Evolutionary conservation across 257 asterid genomes (phyloP), one percentile per base, ranked within the genome.

Genomic region (Paraleonurus japonicus): DNA sequence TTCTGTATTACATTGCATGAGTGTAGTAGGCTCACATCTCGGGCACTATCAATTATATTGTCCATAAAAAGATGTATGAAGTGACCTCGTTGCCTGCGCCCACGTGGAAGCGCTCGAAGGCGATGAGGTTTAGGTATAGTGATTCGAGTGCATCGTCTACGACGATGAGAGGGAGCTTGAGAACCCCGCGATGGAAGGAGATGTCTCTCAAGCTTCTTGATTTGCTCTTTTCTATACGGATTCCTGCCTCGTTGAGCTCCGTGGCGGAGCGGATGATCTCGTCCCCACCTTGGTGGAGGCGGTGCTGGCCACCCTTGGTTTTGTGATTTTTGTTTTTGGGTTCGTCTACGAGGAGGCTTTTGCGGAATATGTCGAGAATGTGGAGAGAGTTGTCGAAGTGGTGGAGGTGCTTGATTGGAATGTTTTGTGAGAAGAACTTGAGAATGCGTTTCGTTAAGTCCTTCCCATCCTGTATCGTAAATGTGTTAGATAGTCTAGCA

Each of bases 181-280:
- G 93, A 0, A 80, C 77, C 0, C 93, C 88, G 0, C 35, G 20
- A 0, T 24, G 66, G 74, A 85, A 87, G 0, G 85, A 53, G 68
- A 89, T 80, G 79, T 82, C 91, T n/a, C 28, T 82, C 1, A 89
- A 83, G 84, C 87, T 79, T 4, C 59, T 32, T 0, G 85, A 61
- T 16, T 9, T 30, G 78, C 86, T 85, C 30, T 54, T 63, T 30
- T 35, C 45, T 22, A 89, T 61, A 1, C 39, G 69, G n/a, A 87
- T 85, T 6, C 91, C 91, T 0, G 93, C 89, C 43, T 87, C 90
- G 45, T 78, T 22, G 1, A 87, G 89, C 72, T 85, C 88, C 5
- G 82, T 72, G 33, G 93, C 93, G 1, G 89, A 83, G 2, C 85
- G 87, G 45, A 85, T 73, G 32, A 81, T 74, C 65, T 74, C 80